Evolutionary conservation across 2,329 filamentous ascomycete species (phyloP).

Genomic region (Sclerotinia sclerotiorum): DNA sequence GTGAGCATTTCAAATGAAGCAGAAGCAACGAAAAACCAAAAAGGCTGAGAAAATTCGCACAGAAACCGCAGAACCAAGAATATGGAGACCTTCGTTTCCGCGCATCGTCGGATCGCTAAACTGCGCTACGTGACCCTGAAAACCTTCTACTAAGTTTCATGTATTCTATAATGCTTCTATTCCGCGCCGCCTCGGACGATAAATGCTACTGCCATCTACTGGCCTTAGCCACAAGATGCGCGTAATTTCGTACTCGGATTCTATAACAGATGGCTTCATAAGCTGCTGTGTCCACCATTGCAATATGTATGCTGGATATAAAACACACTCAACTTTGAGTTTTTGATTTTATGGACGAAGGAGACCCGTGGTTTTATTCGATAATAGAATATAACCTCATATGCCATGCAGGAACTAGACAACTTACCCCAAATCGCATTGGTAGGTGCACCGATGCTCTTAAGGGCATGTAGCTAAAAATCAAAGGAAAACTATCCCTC

Average conservation of each 20-base stretch:
- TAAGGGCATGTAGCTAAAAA: not conserved
- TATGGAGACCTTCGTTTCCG: not conserved
- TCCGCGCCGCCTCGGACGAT: not conserved
- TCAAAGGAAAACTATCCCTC: not conserved
- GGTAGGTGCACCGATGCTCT: not conserved
- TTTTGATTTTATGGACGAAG: not conserved
- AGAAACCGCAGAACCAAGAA: not conserved
- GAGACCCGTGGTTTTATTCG: not conserved
- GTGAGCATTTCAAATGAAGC: not conserved
- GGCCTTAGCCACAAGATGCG: not conserved
- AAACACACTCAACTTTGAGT: slow-evolving; percentile 10
- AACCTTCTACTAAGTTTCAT: not conserved
- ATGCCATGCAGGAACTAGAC: not conserved
- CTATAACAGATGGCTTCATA: not conserved
- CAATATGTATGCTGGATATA: not conserved
- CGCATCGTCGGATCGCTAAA: no score
- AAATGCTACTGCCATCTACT: not conserved
- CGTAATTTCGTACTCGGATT: not conserved
- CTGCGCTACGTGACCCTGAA: not conserved
- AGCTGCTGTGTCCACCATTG: not conserved
- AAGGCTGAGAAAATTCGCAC: not conserved
- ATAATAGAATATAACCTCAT: no score
- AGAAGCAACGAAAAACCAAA: not conserved
- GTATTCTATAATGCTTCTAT: not conserved
- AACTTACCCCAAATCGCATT: not conserved